Conservation (phyloP, 202 grass and related monocot species). For the Eragrostis tef region DNA sequence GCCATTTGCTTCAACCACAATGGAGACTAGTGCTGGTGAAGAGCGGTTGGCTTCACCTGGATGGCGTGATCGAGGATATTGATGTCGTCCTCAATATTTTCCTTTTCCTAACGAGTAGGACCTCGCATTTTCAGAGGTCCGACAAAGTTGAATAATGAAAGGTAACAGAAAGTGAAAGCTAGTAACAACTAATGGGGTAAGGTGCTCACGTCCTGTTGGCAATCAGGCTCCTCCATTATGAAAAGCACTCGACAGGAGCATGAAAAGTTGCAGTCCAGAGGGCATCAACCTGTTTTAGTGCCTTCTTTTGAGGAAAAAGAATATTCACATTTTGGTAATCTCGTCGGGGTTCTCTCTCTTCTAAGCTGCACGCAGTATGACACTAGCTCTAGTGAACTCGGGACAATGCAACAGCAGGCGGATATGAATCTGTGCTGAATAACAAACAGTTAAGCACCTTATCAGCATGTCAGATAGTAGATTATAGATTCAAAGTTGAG, state of each 20-base stretch:
- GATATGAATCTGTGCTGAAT: no score
- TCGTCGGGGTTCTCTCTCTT: no score
- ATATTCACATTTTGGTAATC: not conserved
- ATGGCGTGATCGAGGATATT: not conserved
- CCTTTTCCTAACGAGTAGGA: not conserved
- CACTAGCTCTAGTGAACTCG: not conserved
- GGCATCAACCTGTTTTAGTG: not conserved
- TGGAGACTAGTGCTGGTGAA: not conserved
- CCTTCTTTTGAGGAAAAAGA: conserved; percentile 11
- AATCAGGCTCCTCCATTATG: not conserved
- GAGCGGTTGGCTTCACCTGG: not conserved
- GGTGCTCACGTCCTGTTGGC: not conserved
- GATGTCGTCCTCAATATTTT: not conserved
- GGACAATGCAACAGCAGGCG: not conserved
- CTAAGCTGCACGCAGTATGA: not conserved
- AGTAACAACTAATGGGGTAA: not conserved
- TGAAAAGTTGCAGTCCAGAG: conserved; percentile 20
- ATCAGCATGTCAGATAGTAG: no score
- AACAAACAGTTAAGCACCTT: no score
- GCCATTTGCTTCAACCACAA: no score
- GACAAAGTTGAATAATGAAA: not conserved
- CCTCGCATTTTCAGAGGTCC: not conserved
- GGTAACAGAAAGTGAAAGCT: not conserved
- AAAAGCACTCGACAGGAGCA: not conserved
- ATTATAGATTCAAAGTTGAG: no score